Percentiles rank a stretch among this genome's conserved stretches.
Conservation (phyloP, 352 stramenopile genomes). For the Globisporangium viniferum region DNA sequence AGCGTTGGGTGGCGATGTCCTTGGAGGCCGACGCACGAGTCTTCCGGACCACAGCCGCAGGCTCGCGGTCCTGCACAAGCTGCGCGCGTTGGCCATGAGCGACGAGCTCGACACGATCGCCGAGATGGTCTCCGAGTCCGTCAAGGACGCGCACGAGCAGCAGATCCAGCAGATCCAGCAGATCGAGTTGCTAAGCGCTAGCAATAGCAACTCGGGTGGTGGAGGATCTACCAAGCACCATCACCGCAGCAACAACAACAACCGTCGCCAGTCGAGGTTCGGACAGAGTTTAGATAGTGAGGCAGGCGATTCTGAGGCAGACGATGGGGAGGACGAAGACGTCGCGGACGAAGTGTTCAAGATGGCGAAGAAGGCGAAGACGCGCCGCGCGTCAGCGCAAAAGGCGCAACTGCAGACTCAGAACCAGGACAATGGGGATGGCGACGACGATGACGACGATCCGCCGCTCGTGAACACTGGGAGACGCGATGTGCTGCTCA, state of each 20-base stretch:
- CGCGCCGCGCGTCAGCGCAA: slow-evolving; percentile 28
- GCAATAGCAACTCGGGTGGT: background rate
- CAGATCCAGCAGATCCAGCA: slow-evolving; percentile 22
- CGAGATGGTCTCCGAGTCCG: slow-evolving; percentile 20
- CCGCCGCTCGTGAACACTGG: slow-evolving; percentile 3
- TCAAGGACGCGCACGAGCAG: slow-evolving; percentile 25
- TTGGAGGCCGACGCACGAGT: slow-evolving; percentile 4
- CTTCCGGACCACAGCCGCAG: slow-evolving; percentile 16
- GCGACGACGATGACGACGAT: slow-evolving; percentile 22
- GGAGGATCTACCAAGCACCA: background rate
- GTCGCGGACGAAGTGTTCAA: slow-evolving; percentile 29
- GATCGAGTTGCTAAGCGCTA: slow-evolving; percentile 10
- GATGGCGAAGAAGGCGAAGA: slow-evolving; percentile 45
- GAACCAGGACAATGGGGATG: slow-evolving; percentile 4
- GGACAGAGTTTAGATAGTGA: slow-evolving; percentile 7
- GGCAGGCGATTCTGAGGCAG: slow-evolving; percentile 12
- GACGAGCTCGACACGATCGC: slow-evolving; percentile 20
- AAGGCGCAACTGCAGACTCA: slow-evolving; percentile 17
- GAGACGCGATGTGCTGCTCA: slow-evolving; percentile 39
- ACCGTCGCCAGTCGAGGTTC: background rate
- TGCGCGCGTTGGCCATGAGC: slow-evolving; percentile 16
- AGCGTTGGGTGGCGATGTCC: background rate
- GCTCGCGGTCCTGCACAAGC: slow-evolving; percentile 18
- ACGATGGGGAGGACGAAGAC: slow-evolving; percentile 20
- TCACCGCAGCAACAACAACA: background rate